Percentiles rank a stretch among this genome's conserved stretches.
Evolutionary conservation across 352 stramenopile genomes (phyloP).

Genomic region (Pythium folliculosum): DNA sequence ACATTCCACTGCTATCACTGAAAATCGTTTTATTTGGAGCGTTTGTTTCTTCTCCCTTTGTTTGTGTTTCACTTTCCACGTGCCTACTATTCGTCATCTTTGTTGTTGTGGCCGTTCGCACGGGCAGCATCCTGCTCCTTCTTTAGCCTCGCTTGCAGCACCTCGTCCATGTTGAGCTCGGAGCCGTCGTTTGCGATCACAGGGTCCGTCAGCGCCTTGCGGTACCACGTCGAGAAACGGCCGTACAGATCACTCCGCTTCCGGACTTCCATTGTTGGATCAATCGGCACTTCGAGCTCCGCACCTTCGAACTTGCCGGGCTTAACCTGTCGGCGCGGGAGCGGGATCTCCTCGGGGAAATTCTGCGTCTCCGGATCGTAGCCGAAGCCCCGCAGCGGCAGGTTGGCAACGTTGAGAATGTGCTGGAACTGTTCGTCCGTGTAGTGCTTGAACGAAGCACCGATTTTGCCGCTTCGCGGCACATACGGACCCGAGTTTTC

Average conservation of each 20-base stretch:
- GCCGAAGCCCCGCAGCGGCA: constrained; percentile 83
- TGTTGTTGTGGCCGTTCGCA: constrained; percentile 16
- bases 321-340: constrained; percentile 84
- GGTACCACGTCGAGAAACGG: constrained; percentile 80
- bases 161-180: constrained; percentile 86
- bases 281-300: constrained; percentile 64
- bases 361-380: constrained; percentile 82
- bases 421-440: constrained; percentile 84
- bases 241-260: constrained; percentile 81
- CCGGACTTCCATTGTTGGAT: constrained; percentile 65
- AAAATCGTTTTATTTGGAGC: neutral
- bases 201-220: constrained; percentile 69
- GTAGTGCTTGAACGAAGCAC: constrained; percentile 80
- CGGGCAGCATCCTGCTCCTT: constrained; percentile 34
- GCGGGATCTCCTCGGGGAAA: constrained; percentile 66
- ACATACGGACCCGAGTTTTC: constrained; percentile 80
- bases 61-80: neutral
- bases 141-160: constrained; percentile 57
- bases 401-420: constrained; percentile 73
- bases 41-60: constrained; percentile 1
- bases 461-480: constrained; percentile 84
- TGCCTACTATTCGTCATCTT: constrained; percentile 13
- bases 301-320: constrained; percentile 48
- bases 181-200: constrained; percentile 78
- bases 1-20: too few species aligned